phyloP scores from a whole-genome alignment of 2,329 filamentous ascomycete species.

The Calonectria pteridis region DNA sequence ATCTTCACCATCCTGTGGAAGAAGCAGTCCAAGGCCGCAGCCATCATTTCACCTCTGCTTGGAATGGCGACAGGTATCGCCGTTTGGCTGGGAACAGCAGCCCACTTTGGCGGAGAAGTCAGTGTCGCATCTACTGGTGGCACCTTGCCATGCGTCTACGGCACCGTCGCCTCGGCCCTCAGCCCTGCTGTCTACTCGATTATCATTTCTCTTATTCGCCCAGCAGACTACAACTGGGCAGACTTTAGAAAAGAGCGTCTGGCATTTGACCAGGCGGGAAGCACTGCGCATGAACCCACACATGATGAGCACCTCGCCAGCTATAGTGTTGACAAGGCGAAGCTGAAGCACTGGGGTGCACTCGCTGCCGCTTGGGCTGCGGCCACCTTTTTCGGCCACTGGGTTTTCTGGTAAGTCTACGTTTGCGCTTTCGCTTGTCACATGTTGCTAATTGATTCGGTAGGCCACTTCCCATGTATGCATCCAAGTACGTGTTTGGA shows the following conservation, averaged over 20 bases:
- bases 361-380: conserved; percentile 50
- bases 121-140: conserved; percentile 61
- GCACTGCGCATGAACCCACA: conserved; percentile 26
- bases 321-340: conserved; percentile 48
- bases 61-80: conserved; percentile 64
- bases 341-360: conserved; percentile 59
- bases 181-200: conserved; percentile 58
- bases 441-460: not conserved
- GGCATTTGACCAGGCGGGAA: conserved; percentile 49
- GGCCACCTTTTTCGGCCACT: conserved; percentile 65
- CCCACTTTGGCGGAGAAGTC: conserved; percentile 60
- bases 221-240: conserved; percentile 56
- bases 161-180: conserved; percentile 62
- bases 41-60: conserved; percentile 62
- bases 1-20: conserved; percentile 66
- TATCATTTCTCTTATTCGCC: conserved; percentile 59
- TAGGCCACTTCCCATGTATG: conserved; percentile 66
- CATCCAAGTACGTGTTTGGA: conserved; percentile 61
- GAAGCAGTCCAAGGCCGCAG: conserved; percentile 61
- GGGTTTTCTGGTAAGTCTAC: conserved; percentile 60
- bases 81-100: conserved; percentile 65
- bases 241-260: conserved; percentile 56
- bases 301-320: conserved; percentile 41
- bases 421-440: not conserved
- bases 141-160: conserved; percentile 64